Evolutionary conservation across 805 yeast species (phyloP).

Genomic region (Myxozyma melibiosi): DNA sequence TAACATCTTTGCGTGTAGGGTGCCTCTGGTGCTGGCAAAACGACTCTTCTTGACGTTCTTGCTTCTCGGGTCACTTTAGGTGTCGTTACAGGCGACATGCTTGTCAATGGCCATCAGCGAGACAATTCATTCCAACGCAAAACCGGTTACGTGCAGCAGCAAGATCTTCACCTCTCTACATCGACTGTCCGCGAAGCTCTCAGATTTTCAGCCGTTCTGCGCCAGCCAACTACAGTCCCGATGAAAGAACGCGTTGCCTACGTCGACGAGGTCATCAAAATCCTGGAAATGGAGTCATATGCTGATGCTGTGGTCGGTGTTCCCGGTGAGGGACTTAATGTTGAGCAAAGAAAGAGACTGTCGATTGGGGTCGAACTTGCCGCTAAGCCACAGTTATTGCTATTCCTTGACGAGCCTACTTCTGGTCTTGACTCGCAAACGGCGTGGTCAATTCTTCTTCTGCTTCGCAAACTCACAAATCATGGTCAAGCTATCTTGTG

Average conservation of each 20-base stretch:
- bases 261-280: slow-evolving; percentile 66
- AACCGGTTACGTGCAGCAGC: slow-evolving; percentile 82
- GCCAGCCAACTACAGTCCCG: slow-evolving; percentile 64
- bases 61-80: slow-evolving; percentile 73
- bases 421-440: slow-evolving; percentile 68
- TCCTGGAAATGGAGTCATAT: slow-evolving; percentile 68
- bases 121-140: slow-evolving; percentile 72
- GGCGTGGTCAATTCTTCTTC: slow-evolving; percentile 70
- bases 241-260: slow-evolving; percentile 62
- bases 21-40: slow-evolving; percentile 85
- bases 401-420: slow-evolving; percentile 69
- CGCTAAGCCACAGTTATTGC: slow-evolving; percentile 64
- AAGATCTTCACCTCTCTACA: slow-evolving; percentile 70
- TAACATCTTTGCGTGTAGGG: slow-evolving; percentile 47
- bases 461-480: slow-evolving; percentile 65
- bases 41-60: slow-evolving; percentile 66
- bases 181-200: slow-evolving; percentile 76
- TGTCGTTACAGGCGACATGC: slow-evolving; percentile 70
- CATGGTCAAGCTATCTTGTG: slow-evolving; percentile 76
- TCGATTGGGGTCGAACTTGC: slow-evolving; percentile 74
- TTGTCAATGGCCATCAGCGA: slow-evolving; percentile 68
- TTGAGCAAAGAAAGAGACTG: slow-evolving; percentile 66
- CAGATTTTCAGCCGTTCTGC: slow-evolving; percentile 67
- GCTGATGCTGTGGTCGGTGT: slow-evolving; percentile 80
- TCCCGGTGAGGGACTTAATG: slow-evolving; percentile 71